These are phyloP conservation scores for Bromus sterilis DNA, from an alignment of 176 grass and related monocot genomes.

Conservation along the genomic window DNA sequence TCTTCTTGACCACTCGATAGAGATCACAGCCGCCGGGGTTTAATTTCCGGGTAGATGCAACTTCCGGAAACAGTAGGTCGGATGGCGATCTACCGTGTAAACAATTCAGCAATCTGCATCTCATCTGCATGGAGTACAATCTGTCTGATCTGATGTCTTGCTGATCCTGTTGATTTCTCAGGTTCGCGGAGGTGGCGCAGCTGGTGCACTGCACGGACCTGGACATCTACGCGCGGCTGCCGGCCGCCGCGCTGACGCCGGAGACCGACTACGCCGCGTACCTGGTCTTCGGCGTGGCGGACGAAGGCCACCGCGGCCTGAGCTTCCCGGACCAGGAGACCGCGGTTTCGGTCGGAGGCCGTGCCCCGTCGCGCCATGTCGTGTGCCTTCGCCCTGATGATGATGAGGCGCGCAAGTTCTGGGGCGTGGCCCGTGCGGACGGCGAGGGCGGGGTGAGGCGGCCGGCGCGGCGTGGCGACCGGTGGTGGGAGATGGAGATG, in stretches of 20 bases:
- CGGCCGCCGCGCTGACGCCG: background rate
- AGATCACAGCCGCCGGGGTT: background rate
- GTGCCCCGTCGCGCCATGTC: background rate
- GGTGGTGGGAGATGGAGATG: constrained; percentile 44
- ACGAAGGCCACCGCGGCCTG: constrained; percentile 6
- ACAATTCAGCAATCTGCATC: background rate
- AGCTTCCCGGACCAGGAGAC: constrained; percentile 42
- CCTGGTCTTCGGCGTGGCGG: constrained; percentile 18
- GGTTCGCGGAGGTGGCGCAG: constrained; percentile 37
- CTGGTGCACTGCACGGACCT: constrained; percentile 20
- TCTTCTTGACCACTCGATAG: background rate
- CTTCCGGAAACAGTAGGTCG: background rate
- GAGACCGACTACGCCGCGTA: constrained; percentile 21
- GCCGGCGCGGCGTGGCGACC: background rate
- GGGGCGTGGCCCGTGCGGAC: background rate
- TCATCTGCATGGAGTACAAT: background rate
- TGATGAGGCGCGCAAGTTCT: background rate
- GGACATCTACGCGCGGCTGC: constrained; percentile 23
- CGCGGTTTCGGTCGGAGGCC: background rate
- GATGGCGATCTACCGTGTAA: background rate
- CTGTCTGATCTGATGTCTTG: background rate
- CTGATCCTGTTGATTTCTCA: background rate
- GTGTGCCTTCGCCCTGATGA: constrained; percentile 24
- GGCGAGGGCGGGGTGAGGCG: background rate
- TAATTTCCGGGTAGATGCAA: background rate